Percentiles rank a stretch among this genome's conserved stretches.
These are phyloP conservation scores for Bipolaris cookei DNA, from an alignment of 2,329 filamentous ascomycete species.

Conservation along the genomic window DNA sequence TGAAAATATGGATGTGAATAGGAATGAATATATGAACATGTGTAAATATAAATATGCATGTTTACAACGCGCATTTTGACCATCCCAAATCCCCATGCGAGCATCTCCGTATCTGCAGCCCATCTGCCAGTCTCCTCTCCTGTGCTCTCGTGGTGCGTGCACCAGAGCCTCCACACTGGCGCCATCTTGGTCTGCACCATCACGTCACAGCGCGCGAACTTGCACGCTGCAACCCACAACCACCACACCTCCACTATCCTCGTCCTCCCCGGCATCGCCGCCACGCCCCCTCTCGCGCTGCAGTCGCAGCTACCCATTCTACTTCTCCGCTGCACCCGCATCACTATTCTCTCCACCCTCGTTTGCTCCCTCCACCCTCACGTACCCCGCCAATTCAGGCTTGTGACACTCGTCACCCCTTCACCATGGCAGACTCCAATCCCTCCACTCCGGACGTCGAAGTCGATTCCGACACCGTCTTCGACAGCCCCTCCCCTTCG, in stretches of 20 bases:
- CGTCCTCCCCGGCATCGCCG: conserved; percentile 20
- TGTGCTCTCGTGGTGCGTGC: too few species aligned
- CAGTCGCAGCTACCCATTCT: conserved; percentile 21
- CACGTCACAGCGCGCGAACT: conserved; percentile 25
- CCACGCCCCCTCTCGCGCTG: conserved; percentile 19
- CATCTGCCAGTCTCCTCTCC: too few species aligned
- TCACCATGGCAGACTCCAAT: conserved; percentile 38
- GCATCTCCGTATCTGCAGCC: too few species aligned
- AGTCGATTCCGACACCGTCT: conserved; percentile 41
- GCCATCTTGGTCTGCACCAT: conserved; percentile 26
- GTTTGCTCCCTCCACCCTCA: conserved; percentile 2
- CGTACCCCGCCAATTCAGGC: conserved; percentile 28
- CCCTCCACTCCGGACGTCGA: conserved; percentile 41
- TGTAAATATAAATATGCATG: too few species aligned
- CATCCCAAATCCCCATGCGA: too few species aligned
- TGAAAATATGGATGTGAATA: too few species aligned
- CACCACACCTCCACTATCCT: conserved; percentile 26
- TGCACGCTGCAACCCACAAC: conserved; percentile 30
- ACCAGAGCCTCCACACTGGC: conserved; percentile 13
- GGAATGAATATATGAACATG: too few species aligned
- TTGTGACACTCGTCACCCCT: conserved; percentile 11
- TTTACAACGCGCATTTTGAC: too few species aligned
- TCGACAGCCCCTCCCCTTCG: conserved; percentile 42
- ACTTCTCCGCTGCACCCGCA: conserved; percentile 12
- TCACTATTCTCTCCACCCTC: conserved; percentile 14